A percentile compares a stretch with the other conserved stretches of the same genome.
These are phyloP conservation scores for Candida nanaspora DNA, from an alignment of 805 yeast genomes.

Conservation along the genomic window DNA sequence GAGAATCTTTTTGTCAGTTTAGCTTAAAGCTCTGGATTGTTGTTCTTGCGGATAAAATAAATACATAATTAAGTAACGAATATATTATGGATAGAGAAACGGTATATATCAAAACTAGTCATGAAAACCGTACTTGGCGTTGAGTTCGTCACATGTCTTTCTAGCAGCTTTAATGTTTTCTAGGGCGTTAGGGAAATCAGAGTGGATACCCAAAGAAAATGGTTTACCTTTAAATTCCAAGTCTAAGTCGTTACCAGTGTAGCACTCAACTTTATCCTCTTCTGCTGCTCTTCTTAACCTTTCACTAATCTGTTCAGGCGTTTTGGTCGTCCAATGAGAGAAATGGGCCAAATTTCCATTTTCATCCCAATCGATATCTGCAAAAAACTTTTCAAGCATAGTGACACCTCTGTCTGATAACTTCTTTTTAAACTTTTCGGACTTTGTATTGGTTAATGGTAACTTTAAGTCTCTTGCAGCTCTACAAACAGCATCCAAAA, in stretches of 20 bases:
- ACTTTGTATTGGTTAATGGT: conserved; percentile 13
- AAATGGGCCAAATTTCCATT: conserved; percentile 13
- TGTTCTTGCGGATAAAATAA: too few species aligned
- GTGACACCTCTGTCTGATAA: conserved; percentile 10
- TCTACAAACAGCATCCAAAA: conserved; percentile 28
- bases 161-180: conserved; percentile 25
- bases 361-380: conserved; percentile 16
- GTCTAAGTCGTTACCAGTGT: conserved; percentile 6
- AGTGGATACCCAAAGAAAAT: conserved; percentile 27
- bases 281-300: conserved; percentile 10
- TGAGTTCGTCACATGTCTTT: conserved; percentile 23
- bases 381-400: conserved; percentile 18
- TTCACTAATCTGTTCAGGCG: conserved; percentile 12
- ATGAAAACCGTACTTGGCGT: conserved; percentile 4
- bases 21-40: conserved; percentile 15
- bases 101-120: conserved; percentile 1
- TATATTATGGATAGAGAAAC: too few species aligned
- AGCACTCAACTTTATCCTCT: conserved; percentile 11
- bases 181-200: conserved; percentile 31
- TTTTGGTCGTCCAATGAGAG: conserved; percentile 11
- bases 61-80: too few species aligned
- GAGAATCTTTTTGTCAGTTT: conserved; percentile 3
- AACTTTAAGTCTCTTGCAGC: conserved; percentile 29
- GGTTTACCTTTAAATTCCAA: conserved; percentile 18
- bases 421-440: conserved; percentile 5